Percentiles rank a stretch among this genome's conserved stretches.
Evolutionary conservation across 192 early-diverging fungal genomes (phyloP).

Genomic region (Coemansia sp.): DNA sequence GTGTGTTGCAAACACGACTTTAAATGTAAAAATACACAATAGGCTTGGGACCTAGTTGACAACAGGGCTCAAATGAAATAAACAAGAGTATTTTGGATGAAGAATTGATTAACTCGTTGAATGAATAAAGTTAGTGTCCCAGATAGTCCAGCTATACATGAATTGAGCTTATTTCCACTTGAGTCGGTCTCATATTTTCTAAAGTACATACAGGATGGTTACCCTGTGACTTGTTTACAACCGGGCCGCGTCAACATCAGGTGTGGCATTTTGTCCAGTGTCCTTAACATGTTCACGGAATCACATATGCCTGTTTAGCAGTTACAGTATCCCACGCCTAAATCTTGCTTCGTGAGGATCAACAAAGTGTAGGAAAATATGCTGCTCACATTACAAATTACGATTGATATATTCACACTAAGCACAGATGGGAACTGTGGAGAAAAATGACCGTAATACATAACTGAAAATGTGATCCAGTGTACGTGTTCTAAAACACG

Average conservation of each 20-base stretch:
- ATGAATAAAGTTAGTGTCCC: background rate
- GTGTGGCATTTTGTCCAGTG: slow-evolving; percentile 6
- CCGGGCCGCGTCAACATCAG: background rate
- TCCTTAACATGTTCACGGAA: slow-evolving; percentile 9
- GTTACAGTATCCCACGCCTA: slow-evolving; percentile 7
- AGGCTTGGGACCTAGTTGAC: background rate
- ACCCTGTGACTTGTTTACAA: background rate
- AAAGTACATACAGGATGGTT: background rate
- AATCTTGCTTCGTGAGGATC: background rate
- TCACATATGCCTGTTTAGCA: slow-evolving; percentile 1
- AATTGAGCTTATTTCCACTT: background rate
- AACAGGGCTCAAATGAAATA: background rate
- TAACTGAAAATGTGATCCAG: background rate
- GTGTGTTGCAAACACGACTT: background rate
- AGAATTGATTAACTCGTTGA: background rate
- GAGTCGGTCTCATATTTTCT: background rate
- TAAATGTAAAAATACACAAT: background rate
- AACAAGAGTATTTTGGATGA: background rate
- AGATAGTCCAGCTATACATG: slow-evolving; percentile 1
- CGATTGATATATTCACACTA: background rate
- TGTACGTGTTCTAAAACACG: background rate
- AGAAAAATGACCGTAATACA: background rate
- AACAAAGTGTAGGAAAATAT: background rate
- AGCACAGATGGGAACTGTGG: background rate
- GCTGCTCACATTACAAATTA: too few species aligned